Evolutionary conservation across 305 asterid genomes (phyloP).

Genomic region (Solanum hybrid): DNA sequence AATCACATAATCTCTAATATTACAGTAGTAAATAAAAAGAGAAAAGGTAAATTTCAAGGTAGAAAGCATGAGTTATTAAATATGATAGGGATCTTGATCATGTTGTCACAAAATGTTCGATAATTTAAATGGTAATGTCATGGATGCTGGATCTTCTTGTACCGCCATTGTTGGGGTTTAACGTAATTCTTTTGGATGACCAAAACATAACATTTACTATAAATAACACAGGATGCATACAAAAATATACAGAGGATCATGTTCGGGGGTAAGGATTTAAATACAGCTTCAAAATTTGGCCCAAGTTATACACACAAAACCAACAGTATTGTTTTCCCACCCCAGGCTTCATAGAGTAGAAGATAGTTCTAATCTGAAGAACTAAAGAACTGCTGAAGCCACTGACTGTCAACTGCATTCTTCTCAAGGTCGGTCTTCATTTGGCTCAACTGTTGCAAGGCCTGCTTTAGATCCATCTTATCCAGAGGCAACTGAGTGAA

Average conservation of each 20-base stretch:
- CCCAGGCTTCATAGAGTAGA: not conserved
- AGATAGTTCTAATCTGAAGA: not conserved
- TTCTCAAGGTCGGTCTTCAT: slow-evolving; percentile 56
- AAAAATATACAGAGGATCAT: not conserved
- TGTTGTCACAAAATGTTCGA: not conserved
- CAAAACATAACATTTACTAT: not conserved
- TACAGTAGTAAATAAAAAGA: not conserved
- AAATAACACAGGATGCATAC: not conserved
- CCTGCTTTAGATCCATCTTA: slow-evolving; percentile 54
- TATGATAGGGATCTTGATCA: not conserved
- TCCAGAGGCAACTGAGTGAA: slow-evolving; percentile 70
- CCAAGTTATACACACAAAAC: not conserved
- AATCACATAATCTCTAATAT: not conserved
- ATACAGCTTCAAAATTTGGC: not conserved
- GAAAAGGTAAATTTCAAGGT: not conserved
- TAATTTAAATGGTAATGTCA: slow-evolving; percentile 20
- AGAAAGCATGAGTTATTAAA: not conserved
- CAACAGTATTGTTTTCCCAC: not conserved
- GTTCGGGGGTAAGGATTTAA: not conserved
- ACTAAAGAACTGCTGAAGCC: slow-evolving; percentile 82
- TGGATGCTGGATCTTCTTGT: slow-evolving; percentile 33
- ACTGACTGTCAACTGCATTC: slow-evolving; percentile 45
- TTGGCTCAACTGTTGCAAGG: slow-evolving; percentile 35
- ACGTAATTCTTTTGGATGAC: not conserved
- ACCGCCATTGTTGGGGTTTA: slow-evolving; percentile 16